Conservation (phyloP, 2,329 filamentous ascomycete genomes). For the Phoma sp. region DNA sequence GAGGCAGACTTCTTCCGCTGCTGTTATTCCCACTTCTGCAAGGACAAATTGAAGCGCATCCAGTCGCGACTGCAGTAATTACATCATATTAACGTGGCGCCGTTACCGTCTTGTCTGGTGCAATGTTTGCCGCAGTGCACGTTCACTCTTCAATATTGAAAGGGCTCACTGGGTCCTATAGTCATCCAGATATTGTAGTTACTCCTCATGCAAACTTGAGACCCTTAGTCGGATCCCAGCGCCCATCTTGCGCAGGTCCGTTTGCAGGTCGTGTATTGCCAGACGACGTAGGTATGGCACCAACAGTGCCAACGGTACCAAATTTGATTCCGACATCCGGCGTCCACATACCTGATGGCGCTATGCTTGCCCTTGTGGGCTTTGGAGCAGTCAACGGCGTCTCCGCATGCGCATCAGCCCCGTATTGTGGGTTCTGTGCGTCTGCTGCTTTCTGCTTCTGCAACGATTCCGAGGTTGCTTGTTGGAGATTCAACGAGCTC, state of each 20-base stretch:
- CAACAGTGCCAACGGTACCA: conserved; percentile 63
- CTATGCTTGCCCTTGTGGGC: conserved; percentile 48
- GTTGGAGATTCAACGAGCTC: conserved; percentile 61
- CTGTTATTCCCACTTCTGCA: conserved; percentile 13
- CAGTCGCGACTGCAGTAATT: neutral
- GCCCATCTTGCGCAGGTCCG: conserved; percentile 44
- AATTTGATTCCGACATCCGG: conserved; percentile 84
- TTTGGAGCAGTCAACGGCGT: conserved; percentile 61
- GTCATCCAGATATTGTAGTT: no score
- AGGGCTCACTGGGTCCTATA: no score
- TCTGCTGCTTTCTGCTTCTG: conserved; percentile 56
- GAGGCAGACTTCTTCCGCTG: conserved; percentile 29
- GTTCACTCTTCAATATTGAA: no score
- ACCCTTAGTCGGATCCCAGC: conserved; percentile 49
- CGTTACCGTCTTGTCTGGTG: neutral
- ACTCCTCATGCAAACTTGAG: conserved; percentile 46
- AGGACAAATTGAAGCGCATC: neutral
- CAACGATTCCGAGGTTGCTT: conserved; percentile 49
- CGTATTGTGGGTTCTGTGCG: conserved; percentile 66
- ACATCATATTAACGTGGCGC: conserved; percentile 1
- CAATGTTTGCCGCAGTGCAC: no score
- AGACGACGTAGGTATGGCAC: conserved; percentile 48
- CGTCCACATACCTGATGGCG: conserved; percentile 69
- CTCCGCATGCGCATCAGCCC: conserved; percentile 52
- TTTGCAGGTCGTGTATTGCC: conserved; percentile 40